These are phyloP conservation scores for Neodidymelliopsis sp. DNA, from an alignment of 2,329 filamentous ascomycete species.

Conservation along the genomic window DNA sequence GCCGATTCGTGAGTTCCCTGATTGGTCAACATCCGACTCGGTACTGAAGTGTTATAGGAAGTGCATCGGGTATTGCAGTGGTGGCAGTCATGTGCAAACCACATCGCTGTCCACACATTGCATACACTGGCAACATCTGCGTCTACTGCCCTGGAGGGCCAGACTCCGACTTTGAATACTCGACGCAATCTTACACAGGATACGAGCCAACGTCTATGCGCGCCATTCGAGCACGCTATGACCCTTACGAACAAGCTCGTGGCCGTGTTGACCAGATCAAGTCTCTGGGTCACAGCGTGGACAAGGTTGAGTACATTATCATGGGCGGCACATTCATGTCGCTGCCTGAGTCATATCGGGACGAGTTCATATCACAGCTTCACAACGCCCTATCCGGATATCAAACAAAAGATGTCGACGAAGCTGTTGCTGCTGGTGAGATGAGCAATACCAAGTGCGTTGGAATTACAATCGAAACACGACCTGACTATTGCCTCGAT, in stretches of 20 bases:
- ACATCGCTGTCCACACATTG: conserved; percentile 95
- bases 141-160: conserved; percentile 98
- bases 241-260: conserved; percentile 96
- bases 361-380: conserved; percentile 92
- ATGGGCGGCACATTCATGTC: conserved; percentile 99
- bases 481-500: conserved; percentile 95
- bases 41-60: conserved; percentile 62
- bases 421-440: conserved; percentile 91
- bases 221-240: conserved; percentile 94
- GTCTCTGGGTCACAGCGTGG: conserved; percentile 92
- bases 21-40: background rate
- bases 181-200: conserved; percentile 97
- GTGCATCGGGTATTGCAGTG: conserved; percentile 95
- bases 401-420: conserved; percentile 91
- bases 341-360: conserved; percentile 83
- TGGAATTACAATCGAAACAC: conserved; percentile 96
- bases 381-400: conserved; percentile 98
- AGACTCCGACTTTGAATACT: conserved; percentile 98
- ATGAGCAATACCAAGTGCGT: conserved; percentile 99
- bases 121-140: conserved; percentile 98
- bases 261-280: conserved; percentile 97
- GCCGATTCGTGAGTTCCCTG: conserved; percentile 74
- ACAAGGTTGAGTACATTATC: conserved; percentile 99
- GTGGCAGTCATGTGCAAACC: conserved; percentile 99
- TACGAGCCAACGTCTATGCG: conserved; percentile 99